Evolutionary conservation across 306 rosid genomes (phyloP).

Genomic region (Vigna angularis): DNA sequence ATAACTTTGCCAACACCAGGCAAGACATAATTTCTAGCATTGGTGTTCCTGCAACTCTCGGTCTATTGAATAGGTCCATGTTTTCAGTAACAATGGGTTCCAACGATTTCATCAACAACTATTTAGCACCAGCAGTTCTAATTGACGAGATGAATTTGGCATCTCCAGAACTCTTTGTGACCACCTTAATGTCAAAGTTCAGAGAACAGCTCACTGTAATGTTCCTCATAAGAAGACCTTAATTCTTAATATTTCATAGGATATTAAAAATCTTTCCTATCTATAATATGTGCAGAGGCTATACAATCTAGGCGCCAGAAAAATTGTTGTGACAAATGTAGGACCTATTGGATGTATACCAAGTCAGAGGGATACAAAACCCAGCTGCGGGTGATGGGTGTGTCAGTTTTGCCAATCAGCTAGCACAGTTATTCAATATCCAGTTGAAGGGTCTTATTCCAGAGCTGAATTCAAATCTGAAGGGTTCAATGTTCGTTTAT

Average conservation of each 20-base stretch:
- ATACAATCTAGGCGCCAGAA: constrained; percentile 64
- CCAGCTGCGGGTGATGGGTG: constrained; percentile 55
- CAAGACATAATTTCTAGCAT: constrained; percentile 62
- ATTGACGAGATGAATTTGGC: constrained; percentile 34
- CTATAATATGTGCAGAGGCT: constrained; percentile 58
- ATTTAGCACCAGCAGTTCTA: constrained; percentile 54
- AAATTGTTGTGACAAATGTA: constrained; percentile 59
- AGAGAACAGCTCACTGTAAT: constrained; percentile 61
- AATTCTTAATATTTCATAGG: neutral
- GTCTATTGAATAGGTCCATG: constrained; percentile 48
- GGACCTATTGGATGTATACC: constrained; percentile 86
- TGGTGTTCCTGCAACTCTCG: constrained; percentile 52
- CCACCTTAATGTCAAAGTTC: constrained; percentile 56
- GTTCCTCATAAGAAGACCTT: neutral
- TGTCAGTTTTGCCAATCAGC: constrained; percentile 51
- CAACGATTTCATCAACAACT: constrained; percentile 77
- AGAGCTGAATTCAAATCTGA: constrained; percentile 51
- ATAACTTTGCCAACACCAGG: constrained; percentile 70
- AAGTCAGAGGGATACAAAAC: constrained; percentile 59
- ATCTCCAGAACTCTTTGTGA: constrained; percentile 59
- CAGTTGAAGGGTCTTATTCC: constrained; percentile 55
- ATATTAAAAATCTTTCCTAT: neutral
- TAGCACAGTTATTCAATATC: constrained; percentile 58
- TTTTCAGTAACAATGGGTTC: constrained; percentile 70
- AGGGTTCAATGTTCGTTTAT: constrained; percentile 58